These are phyloP conservation scores for Durotheca rogersii DNA, from an alignment of 495 filamentous ascomycete species.

Conservation along the genomic window DNA sequence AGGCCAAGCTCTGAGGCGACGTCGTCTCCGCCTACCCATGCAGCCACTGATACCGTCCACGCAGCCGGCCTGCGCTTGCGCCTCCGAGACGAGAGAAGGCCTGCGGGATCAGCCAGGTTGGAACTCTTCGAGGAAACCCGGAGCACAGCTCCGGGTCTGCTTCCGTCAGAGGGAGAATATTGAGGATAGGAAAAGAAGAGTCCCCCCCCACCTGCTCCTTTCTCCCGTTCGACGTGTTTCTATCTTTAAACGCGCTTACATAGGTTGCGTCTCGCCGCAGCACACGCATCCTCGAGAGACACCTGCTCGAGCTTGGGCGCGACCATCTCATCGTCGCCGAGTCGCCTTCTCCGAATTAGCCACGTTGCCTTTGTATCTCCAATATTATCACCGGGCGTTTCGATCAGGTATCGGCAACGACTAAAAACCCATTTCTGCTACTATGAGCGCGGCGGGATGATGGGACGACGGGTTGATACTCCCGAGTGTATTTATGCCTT, in stretches of 20 bases:
- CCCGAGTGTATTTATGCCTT: too few species aligned
- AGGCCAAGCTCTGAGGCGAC: too few species aligned
- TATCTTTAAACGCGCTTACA: conserved; percentile 13
- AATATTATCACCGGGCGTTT: too few species aligned
- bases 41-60: neutral
- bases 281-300: neutral
- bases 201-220: neutral
- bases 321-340: too few species aligned
- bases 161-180: neutral
- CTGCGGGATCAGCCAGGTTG: conserved; percentile 8
- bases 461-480: too few species aligned
- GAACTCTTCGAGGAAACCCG: conserved; percentile 9
- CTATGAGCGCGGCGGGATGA: too few species aligned
- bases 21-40: too few species aligned
- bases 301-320: too few species aligned
- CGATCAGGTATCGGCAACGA: too few species aligned
- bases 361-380: too few species aligned
- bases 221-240: neutral
- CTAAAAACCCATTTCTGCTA: too few species aligned
- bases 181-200: neutral
- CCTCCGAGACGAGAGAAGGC: neutral
- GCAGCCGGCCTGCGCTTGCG: neutral
- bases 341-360: too few species aligned
- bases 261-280: conserved; percentile 11
- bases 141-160: conserved; percentile 14